These are phyloP conservation scores for Steccherinum ochraceum DNA, from an alignment of 768 basidiomycete genomes.

Conservation along the genomic window DNA sequence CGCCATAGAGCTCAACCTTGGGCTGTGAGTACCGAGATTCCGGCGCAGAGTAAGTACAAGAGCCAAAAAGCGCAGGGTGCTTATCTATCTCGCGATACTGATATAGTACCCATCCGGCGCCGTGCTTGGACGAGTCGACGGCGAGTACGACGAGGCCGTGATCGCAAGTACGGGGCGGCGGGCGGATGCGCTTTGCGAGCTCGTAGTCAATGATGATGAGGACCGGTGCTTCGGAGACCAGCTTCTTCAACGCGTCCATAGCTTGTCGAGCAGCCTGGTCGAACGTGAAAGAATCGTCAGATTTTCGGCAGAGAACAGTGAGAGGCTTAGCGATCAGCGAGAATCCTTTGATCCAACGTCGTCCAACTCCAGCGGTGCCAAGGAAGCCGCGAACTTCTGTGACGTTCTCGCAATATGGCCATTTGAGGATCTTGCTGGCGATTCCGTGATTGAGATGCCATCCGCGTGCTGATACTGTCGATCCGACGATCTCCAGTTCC, in stretches of 20 bases:
- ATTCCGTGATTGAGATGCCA: conserved; percentile 21
- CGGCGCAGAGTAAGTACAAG: conserved; percentile 23
- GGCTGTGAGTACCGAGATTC: conserved; percentile 31
- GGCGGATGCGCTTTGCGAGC: background rate
- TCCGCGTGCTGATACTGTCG: conserved; percentile 22
- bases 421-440: conserved; percentile 23
- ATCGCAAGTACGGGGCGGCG: background rate
- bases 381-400: conserved; percentile 16
- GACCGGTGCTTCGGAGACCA: conserved; percentile 3
- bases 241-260: conserved; percentile 7
- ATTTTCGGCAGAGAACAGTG: conserved; percentile 5
- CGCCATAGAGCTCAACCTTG: conserved; percentile 35
- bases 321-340: conserved; percentile 10
- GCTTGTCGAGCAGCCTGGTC: conserved; percentile 1
- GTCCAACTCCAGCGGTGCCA: conserved; percentile 12
- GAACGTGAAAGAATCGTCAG: conserved; percentile 8
- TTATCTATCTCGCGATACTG: conserved; percentile 6
- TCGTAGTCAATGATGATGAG: conserved; percentile 14
- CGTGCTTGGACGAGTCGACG: conserved; percentile 19
- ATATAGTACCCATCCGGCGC: conserved; percentile 16
- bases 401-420: conserved; percentile 8
- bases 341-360: conserved; percentile 13
- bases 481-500: conserved; percentile 23
- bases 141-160: conserved; percentile 11
- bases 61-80: conserved; percentile 25